Percentiles rank a stretch among this genome's conserved stretches.
Evolutionary conservation across 495 filamentous ascomycete genomes (phyloP).

Genomic region (Cercophora sp.): DNA sequence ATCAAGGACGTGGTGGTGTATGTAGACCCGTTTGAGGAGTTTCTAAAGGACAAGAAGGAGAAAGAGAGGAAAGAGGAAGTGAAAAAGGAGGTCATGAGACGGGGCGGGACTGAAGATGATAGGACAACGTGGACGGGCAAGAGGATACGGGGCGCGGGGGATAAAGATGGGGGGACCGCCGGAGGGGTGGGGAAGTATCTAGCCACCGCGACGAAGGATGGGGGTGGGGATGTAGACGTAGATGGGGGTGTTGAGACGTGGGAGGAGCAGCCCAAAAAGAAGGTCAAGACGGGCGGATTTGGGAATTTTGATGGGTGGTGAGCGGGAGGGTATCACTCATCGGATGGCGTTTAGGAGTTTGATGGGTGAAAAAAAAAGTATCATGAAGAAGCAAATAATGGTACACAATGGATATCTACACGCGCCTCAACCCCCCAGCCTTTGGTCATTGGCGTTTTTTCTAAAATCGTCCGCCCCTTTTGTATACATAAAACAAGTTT

Average conservation of each 20-base stretch:
- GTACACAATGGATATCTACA: too few species aligned
- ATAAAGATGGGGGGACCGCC: conserved; percentile 36
- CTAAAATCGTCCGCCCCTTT: too few species aligned
- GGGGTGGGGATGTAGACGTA: conserved; percentile 31
- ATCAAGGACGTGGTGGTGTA: conserved; percentile 84
- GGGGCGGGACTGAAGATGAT: conserved; percentile 69
- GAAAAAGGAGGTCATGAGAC: conserved; percentile 48
- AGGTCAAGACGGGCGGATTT: conserved; percentile 78
- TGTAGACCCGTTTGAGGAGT: conserved; percentile 95
- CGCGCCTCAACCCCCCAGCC: too few species aligned
- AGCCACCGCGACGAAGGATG: conserved; percentile 8
- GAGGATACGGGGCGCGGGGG: conserved; percentile 60
- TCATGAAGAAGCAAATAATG: too few species aligned
- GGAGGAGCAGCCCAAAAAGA: conserved; percentile 73
- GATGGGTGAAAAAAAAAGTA: not conserved
- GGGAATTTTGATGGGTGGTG: conserved; percentile 89
- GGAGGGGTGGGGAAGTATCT: conserved; percentile 77
- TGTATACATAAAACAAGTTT: not conserved
- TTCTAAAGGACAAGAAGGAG: conserved; percentile 59
- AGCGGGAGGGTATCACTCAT: too few species aligned
- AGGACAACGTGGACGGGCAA: conserved; percentile 91
- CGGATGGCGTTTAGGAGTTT: too few species aligned
- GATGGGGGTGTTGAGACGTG: conserved; percentile 52
- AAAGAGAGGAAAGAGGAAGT: conserved; percentile 47
- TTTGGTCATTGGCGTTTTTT: too few species aligned